Evolutionary conservation across 148 eudicot genomes (phyloP).

Genomic region (Polygonum aviculare): DNA sequence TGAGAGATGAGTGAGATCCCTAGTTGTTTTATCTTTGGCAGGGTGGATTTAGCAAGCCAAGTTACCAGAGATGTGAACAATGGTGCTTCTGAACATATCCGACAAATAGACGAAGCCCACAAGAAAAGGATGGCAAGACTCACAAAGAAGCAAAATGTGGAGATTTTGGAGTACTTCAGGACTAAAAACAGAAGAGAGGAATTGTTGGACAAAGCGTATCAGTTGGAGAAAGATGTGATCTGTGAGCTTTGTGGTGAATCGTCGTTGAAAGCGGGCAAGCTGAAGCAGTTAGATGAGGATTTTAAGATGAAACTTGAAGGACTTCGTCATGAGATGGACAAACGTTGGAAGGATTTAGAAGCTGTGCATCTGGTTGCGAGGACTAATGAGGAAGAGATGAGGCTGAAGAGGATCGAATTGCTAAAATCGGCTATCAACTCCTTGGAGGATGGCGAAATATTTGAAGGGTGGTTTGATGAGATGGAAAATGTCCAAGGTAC

Average conservation of each 20-base stretch:
- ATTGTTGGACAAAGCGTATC: slow-evolving; percentile 16
- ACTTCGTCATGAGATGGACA: slow-evolving; percentile 18
- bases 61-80: neutral
- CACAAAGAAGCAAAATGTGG: slow-evolving; percentile 12
- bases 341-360: slow-evolving; percentile 11
- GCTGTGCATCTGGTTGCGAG: slow-evolving; percentile 15
- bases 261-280: slow-evolving; percentile 11
- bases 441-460: neutral
- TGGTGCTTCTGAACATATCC: neutral
- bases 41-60: no score
- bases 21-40: no score
- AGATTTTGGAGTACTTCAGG: slow-evolving; percentile 16
- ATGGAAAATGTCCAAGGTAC: neutral
- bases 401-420: slow-evolving; percentile 1
- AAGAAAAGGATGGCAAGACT: slow-evolving; percentile 15
- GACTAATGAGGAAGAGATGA: slow-evolving; percentile 15
- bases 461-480: no score
- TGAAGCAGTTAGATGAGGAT: slow-evolving; percentile 14
- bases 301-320: slow-evolving; percentile 14
- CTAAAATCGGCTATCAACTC: neutral
- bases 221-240: slow-evolving; percentile 13
- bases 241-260: slow-evolving; percentile 11
- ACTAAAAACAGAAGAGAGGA: slow-evolving; percentile 14
- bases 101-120: slow-evolving; percentile 12
- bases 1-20: no score